phyloP scores from a whole-genome alignment of 441 rosid genomes.

The Dalechampia spathulata region DNA sequence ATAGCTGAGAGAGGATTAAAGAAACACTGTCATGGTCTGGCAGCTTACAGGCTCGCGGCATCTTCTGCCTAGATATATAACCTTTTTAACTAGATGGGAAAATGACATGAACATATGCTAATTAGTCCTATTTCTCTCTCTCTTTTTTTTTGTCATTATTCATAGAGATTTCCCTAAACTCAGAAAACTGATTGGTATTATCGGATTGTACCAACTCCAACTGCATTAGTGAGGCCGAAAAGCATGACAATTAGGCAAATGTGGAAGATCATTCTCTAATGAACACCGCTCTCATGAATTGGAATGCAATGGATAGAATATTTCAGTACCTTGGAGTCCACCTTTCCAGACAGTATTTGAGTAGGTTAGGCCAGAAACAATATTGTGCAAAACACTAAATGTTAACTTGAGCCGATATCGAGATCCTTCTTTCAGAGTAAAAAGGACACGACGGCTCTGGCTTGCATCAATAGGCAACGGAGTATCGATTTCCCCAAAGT shows the following conservation, averaged over 20 bases:
- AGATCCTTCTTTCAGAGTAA: conserved; percentile 47
- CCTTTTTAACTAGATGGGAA: no score
- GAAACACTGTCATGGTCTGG: not conserved
- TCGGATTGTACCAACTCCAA: not conserved
- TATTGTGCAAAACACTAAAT: conserved; percentile 63
- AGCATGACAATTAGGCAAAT: not conserved
- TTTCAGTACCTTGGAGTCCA: conserved; percentile 52
- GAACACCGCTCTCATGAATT: not conserved
- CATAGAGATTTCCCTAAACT: not conserved
- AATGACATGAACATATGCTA: no score
- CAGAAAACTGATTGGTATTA: not conserved
- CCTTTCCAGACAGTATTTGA: conserved; percentile 75
- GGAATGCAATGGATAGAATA: not conserved
- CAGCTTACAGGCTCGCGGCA: no score
- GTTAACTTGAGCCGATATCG: conserved; percentile 41
- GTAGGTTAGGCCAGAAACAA: conserved; percentile 81
- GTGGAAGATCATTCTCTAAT: not conserved
- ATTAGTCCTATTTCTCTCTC: no score
- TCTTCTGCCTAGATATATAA: no score
- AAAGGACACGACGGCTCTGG: conserved; percentile 21
- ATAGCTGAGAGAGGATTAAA: not conserved
- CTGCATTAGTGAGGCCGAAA: no score
- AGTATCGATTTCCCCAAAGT: conserved; percentile 32
- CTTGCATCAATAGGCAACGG: conserved; percentile 31
- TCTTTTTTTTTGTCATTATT: not conserved